Evolutionary conservation across 352 stramenopile genomes (phyloP).

Genomic region (Globisporangium spinosum): DNA sequence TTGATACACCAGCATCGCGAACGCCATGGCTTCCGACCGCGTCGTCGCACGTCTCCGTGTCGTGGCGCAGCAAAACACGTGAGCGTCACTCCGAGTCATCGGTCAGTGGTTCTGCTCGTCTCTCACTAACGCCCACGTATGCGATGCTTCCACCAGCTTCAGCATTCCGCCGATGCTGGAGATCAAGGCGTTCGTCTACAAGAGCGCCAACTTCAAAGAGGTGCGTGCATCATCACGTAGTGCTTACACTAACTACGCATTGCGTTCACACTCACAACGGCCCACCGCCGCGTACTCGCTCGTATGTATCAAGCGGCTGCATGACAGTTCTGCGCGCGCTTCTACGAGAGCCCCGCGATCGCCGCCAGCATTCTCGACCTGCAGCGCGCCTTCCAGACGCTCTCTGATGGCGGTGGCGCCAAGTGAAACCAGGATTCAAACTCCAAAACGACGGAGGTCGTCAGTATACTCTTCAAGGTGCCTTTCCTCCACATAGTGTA

Average conservation of each 20-base stretch:
- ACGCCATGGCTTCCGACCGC: conserved; percentile 39
- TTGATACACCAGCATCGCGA: conserved; percentile 33
- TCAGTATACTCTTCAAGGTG: not conserved
- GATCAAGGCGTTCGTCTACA: conserved; percentile 47
- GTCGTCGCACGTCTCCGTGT: conserved; percentile 46
- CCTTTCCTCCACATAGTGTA: not conserved
- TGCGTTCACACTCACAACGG: not conserved
- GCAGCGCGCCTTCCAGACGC: conserved; percentile 39
- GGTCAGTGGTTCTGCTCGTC: no score
- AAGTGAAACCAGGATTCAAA: conserved; percentile 17
- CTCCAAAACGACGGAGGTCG: not conserved
- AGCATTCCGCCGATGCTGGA: conserved; percentile 45
- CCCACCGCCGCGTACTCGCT: not conserved
- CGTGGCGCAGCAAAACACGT: conserved; percentile 47
- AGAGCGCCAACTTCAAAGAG: conserved; percentile 57
- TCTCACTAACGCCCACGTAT: not conserved
- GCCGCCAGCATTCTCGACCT: conserved; percentile 33
- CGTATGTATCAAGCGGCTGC: not conserved
- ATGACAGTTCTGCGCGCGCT: conserved; percentile 44
- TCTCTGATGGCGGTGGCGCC: conserved; percentile 15
- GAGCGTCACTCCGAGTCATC: not conserved
- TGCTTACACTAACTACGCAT: no score
- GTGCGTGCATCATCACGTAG: conserved; percentile 23
- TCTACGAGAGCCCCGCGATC: conserved; percentile 44
- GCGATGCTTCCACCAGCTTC: conserved; percentile 21